phyloP scores from a whole-genome alignment of 1,139 yeast genomes.

The Geotrichum siamense region DNA sequence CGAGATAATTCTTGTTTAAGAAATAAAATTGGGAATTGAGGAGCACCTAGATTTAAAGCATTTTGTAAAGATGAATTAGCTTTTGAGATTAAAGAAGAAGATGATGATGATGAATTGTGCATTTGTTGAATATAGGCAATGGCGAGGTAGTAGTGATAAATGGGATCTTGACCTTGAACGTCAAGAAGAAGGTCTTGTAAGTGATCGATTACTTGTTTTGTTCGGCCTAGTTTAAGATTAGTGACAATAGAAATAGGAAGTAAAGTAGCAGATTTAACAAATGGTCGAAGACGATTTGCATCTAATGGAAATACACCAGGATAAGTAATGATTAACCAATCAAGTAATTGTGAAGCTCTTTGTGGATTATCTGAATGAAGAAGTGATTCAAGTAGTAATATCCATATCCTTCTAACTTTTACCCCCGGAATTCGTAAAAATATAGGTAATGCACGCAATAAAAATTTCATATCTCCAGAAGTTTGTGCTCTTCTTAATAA shows the following conservation, averaged over 20 bases:
- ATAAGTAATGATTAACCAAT: conserved; percentile 27
- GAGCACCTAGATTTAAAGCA: no score
- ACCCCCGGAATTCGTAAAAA: conserved; percentile 39
- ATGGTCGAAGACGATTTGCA: not conserved
- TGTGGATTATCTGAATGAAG: conserved; percentile 1
- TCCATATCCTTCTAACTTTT: conserved; percentile 44
- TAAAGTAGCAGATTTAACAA: conserved; percentile 8
- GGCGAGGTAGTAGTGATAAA: conserved; percentile 31
- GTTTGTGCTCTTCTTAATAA: not conserved
- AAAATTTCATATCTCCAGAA: conserved; percentile 20
- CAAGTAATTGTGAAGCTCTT: conserved; percentile 20
- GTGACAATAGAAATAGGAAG: conserved; percentile 23
- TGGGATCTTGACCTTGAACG: conserved; percentile 44
- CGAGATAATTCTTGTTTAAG: no score
- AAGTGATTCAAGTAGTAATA: conserved; percentile 40
- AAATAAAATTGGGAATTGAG: no score
- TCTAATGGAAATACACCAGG: conserved; percentile 1
- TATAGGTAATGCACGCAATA: conserved; percentile 40
- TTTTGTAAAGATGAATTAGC: no score
- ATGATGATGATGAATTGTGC: no score
- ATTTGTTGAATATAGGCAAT: conserved; percentile 27
- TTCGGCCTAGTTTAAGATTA: conserved; percentile 23
- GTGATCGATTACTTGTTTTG: conserved; percentile 24
- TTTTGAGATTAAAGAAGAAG: no score
- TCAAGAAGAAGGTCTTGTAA: conserved; percentile 41